These are phyloP conservation scores for Daldinia caldariorum DNA, from an alignment of 495 filamentous ascomycete genomes.

Conservation along the genomic window DNA sequence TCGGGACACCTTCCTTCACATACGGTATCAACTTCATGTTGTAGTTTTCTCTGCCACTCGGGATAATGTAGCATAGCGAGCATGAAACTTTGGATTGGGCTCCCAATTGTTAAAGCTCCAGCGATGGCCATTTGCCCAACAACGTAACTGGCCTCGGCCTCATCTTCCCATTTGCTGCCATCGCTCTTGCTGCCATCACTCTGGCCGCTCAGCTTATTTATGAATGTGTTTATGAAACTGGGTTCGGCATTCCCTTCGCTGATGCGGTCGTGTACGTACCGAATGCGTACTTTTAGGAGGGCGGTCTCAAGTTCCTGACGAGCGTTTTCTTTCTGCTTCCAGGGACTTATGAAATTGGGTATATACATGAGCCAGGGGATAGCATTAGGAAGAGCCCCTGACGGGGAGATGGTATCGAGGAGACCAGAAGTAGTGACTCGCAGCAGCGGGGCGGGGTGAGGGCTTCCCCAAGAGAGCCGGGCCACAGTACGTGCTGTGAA, in stretches of 20 bases:
- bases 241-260: constrained; percentile 42
- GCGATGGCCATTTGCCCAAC: constrained; percentile 62
- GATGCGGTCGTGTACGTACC: constrained; percentile 51
- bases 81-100: constrained; percentile 65
- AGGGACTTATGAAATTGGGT: constrained; percentile 56
- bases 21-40: constrained; percentile 64
- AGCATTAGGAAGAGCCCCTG: constrained; percentile 64
- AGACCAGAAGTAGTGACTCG: constrained; percentile 66
- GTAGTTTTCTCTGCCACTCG: constrained; percentile 62
- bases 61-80: constrained; percentile 70
- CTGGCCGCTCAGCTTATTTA: constrained; percentile 44
- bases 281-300: constrained; percentile 53
- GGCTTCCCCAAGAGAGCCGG: constrained; percentile 66
- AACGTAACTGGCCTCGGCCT: constrained; percentile 54
- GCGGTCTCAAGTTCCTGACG: constrained; percentile 53
- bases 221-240: constrained; percentile 59
- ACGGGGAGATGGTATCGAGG: constrained; percentile 66
- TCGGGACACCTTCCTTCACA: constrained; percentile 59
- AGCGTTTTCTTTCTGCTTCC: constrained; percentile 60
- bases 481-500: constrained; percentile 69
- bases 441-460: constrained; percentile 58
- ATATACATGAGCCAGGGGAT: constrained; percentile 58
- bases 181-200: constrained; percentile 28
- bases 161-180: constrained; percentile 34
- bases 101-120: constrained; percentile 59